These are phyloP conservation scores for Termitomyces sp. DNA, from an alignment of 768 basidiomycete genomes.

Conservation along the genomic window DNA sequence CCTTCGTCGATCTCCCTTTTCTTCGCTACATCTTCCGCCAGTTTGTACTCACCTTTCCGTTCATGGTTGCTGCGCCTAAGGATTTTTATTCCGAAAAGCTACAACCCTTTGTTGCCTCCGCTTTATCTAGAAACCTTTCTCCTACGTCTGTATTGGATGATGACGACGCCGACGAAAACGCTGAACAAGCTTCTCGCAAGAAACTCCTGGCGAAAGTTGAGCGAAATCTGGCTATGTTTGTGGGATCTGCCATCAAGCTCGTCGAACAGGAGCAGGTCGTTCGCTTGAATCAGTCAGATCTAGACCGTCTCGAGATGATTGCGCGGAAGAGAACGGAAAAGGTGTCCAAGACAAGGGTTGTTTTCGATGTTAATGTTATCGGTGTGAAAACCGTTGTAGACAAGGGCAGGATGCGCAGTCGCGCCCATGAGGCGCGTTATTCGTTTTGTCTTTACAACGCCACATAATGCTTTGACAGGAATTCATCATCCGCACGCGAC, in stretches of 20 bases:
- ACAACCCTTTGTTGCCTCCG: conserved; percentile 86
- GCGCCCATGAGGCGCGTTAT: conserved; percentile 74
- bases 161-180: conserved; percentile 29
- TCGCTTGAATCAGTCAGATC: conserved; percentile 78
- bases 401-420: conserved; percentile 81
- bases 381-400: conserved; percentile 79
- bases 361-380: conserved; percentile 89
- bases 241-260: conserved; percentile 79
- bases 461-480: conserved; percentile 47
- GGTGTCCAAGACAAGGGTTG: conserved; percentile 38
- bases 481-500: conserved; percentile 87
- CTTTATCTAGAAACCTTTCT: conserved; percentile 75
- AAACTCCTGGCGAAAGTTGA: conserved; percentile 76
- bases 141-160: conserved; percentile 57
- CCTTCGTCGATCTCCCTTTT: conserved; percentile 74
- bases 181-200: conserved; percentile 54
- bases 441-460: conserved; percentile 1
- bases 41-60: conserved; percentile 92
- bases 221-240: conserved; percentile 77
- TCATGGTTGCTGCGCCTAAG: conserved; percentile 83
- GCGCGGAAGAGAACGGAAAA: conserved; percentile 58
- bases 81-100: conserved; percentile 93
- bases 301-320: conserved; percentile 69
- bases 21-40: conserved; percentile 87
- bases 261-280: conserved; percentile 86